Base-by-base conservation (phyloP, 495 filamentous ascomycete genomes). In the Penicillium mononematosum region DNA sequence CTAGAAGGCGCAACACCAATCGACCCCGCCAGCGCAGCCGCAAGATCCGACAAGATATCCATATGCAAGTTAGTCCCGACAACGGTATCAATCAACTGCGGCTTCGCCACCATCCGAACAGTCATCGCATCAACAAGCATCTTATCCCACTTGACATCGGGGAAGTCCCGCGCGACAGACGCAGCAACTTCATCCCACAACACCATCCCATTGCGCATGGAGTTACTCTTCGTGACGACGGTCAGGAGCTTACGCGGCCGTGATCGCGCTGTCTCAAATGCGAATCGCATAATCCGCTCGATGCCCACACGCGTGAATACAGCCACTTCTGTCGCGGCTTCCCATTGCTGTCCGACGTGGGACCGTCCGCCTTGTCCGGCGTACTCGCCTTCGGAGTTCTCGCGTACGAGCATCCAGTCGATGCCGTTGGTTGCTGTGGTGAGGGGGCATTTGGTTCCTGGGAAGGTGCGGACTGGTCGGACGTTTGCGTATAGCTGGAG, bases 61-160 rank as follows among this genome's bases (percentile, higher is more conserved):
- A 75, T 76, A 57, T 81, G 77, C 50, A 81, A 51, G 48, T 81
- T 81, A 11, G 79, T 80, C 4, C 75, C 79, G 24, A 81, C 77
- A 22, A 80, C 77, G 0, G 78, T 81, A 57, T 81, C 78, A 14
- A 81, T 43, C n/a, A 63, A 72, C 50, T 75, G 59, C 1, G 78
- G 78, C 24, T 80, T 76, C 4, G 65, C 36, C 7, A 79, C 76
- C 78, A 81, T 81, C 8, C 77, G 64, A 6, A 70, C 70, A 6
- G 78, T 81, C 78, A 81, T 81, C 1, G 78, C 78, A 62, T 81
- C 78, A 17, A 81, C 78, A 5, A 81, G 64, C 76, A 80, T 79
- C 49, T 78, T 81, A 48, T 81, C 78, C 60, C 68, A 68, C 7
- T 64, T 64, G 1, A 81, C 77, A 51, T 81, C 75, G 5, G 77